Conservation (phyloP, 1,139 yeast genomes). For the Scheffersomyces insectosa region DNA sequence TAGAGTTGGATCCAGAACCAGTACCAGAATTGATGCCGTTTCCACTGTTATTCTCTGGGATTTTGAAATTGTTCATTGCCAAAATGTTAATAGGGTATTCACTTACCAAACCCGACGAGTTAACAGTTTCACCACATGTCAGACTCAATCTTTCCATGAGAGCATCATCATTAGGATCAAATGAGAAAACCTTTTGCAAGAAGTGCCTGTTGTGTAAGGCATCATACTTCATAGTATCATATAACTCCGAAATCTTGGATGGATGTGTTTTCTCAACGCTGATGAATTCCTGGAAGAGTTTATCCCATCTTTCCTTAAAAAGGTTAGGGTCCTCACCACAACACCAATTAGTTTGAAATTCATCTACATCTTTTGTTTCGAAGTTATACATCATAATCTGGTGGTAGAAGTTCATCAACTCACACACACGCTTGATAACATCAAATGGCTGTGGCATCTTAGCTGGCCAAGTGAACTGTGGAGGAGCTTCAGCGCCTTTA, state of each 20-base stretch:
- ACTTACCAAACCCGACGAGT: slow-evolving; percentile 64
- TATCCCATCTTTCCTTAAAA: slow-evolving; percentile 97
- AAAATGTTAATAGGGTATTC: slow-evolving; percentile 79
- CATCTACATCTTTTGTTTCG: slow-evolving; percentile 60
- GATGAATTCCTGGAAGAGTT: slow-evolving; percentile 87
- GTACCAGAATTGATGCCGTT: slow-evolving; percentile 8
- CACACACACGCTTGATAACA: slow-evolving; percentile 91
- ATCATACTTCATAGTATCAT: slow-evolving; percentile 98
- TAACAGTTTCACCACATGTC: slow-evolving; percentile 53
- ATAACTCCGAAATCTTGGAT: slow-evolving; percentile 90
- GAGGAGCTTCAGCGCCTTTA: slow-evolving; percentile 98
- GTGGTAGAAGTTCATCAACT: slow-evolving; percentile 90
- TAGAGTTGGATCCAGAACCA: slow-evolving; percentile 21
- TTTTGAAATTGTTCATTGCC: slow-evolving; percentile 74
- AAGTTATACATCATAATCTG: slow-evolving; percentile 84
- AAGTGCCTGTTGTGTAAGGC: slow-evolving; percentile 94
- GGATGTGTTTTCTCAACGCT: slow-evolving; percentile 97
- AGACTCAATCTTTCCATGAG: slow-evolving; percentile 37
- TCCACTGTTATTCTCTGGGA: slow-evolving; percentile 29
- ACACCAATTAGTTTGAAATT: slow-evolving; percentile 86
- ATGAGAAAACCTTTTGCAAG: slow-evolving; percentile 77
- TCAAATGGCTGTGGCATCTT: slow-evolving; percentile 97
- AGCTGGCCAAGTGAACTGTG: slow-evolving; percentile 98
- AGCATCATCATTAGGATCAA: slow-evolving; percentile 56
- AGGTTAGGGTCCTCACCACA: slow-evolving; percentile 92